Conservation (phyloP, 192 early-diverging fungal genomes). For the Gonapodya prolifera region DNA sequence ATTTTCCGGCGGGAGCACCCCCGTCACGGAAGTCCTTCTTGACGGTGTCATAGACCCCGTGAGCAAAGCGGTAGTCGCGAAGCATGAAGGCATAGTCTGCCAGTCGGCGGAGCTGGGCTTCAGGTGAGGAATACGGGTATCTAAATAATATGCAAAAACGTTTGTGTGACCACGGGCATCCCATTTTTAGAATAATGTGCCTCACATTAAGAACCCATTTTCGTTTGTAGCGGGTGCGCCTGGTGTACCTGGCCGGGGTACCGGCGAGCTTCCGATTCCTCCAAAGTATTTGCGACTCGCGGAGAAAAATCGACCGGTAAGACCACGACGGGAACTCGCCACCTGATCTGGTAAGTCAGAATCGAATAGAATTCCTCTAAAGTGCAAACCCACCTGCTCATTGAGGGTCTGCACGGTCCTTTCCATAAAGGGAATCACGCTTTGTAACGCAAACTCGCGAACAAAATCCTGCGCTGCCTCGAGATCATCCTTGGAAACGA, state of each 20-base stretch:
- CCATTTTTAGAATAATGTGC: no score
- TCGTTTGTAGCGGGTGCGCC: conserved; percentile 20
- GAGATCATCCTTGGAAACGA: conserved; percentile 15
- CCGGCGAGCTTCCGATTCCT: conserved; percentile 10
- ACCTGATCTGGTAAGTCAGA: conserved; percentile 23
- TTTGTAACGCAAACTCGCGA: conserved; percentile 52
- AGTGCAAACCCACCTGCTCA: conserved; percentile 45
- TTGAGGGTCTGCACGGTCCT: conserved; percentile 73
- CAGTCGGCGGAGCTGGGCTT: conserved; percentile 80
- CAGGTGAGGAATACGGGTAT: conserved; percentile 65
- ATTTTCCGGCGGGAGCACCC: conserved; percentile 14
- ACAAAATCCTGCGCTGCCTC: conserved; percentile 26
- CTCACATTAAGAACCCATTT: conserved; percentile 14
- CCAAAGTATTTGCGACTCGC: conserved; percentile 78
- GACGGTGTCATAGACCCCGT: conserved; percentile 77
- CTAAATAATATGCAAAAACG: conserved; percentile 7
- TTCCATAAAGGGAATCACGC: conserved; percentile 82
- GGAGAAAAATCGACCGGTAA: conserved; percentile 79
- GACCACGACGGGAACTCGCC: conserved; percentile 67
- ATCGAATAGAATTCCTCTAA: neutral
- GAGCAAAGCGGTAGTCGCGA: conserved; percentile 81
- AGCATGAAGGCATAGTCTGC: conserved; percentile 98
- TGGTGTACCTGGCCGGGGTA: conserved; percentile 25
- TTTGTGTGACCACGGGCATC: neutral
- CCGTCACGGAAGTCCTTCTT: conserved; percentile 27